Base-by-base conservation (phyloP, 371 early-diverging fungal genomes). In the Apophysomyces ossiformis region DNA sequence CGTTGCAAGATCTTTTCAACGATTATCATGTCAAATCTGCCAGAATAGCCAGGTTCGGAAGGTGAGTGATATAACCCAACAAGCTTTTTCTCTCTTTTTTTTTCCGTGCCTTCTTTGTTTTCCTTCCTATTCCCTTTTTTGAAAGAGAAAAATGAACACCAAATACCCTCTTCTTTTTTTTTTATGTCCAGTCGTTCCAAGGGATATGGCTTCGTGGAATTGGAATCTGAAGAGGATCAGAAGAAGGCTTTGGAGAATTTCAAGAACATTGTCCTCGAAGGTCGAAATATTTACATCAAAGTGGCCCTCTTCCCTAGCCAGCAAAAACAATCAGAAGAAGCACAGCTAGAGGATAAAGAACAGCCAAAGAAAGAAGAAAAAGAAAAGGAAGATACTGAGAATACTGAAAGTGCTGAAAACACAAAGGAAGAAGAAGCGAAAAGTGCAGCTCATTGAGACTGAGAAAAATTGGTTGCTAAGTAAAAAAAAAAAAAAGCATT, bases 161-260 rank as follows among this genome's bases (percentile, higher is more conserved):
- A 41, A 41, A 41, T 11, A 44, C 39, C 46, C 32, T 61, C 43
- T 47, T 37, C 61, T 50, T 37, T 69, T 63, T 64, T 65, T 46
- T 32, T 45, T 57, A 60, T 62, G 64, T 72, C 73, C 37, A 91
- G 91, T 15, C 87, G 91, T 50, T 88, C 91, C 79, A 94, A 93
- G 83, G 96, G 97, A 41, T 96, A 90, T 79, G 97, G 96, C 18
- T 96, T 97, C 76, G 93, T 96, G 45, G 94, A 94, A 66, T 83
- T 95, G 58, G 87, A 75, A 26, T 78, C 79, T 66, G 87, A 93
- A 68, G 88, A 75, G 11, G 96, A 96, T 67, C 97, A 95, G 80
- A 72, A 83, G 59, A 86, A 85, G 66, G 95, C 90, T 12, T 67
- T 96, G 45, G 85, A 86, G 39, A 84, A 85, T 65, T 66, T 92